These are phyloP conservation scores for Hyphopichia pseudoburtonii DNA, from an alignment of 1,139 yeast genomes.

Conservation along the genomic window DNA sequence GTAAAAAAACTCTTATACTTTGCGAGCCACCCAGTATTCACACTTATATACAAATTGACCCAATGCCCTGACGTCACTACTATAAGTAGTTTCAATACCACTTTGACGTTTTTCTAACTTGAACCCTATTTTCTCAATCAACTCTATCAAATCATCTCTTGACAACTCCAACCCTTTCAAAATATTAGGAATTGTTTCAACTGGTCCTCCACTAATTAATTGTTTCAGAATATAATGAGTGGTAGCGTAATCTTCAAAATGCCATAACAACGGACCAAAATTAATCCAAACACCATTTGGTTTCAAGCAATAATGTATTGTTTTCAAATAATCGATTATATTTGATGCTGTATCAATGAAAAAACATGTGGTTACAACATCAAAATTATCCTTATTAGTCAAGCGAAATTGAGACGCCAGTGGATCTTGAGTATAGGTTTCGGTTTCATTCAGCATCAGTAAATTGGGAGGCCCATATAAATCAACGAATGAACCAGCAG, in stretches of 20 bases:
- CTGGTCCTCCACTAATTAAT: conserved; percentile 24
- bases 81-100: conserved; percentile 52
- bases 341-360: conserved; percentile 81
- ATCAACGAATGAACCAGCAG: conserved; percentile 79
- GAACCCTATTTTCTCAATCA: conserved; percentile 57
- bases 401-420: conserved; percentile 42
- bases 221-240: conserved; percentile 18
- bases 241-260: conserved; percentile 60
- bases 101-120: conserved; percentile 44
- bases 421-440: conserved; percentile 37
- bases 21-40: conserved; percentile 69
- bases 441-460: conserved; percentile 33
- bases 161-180: conserved; percentile 64
- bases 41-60: conserved; percentile 64
- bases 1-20: conserved; percentile 11
- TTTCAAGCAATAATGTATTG: conserved; percentile 54
- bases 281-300: conserved; percentile 74
- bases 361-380: conserved; percentile 67
- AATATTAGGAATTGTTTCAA: conserved; percentile 29
- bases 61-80: conserved; percentile 52
- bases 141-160: conserved; percentile 53
- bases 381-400: conserved; percentile 39
- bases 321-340: conserved; percentile 63
- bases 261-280: conserved; percentile 87
- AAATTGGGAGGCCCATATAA: conserved; percentile 59